Evolutionary conservation across 1,284 basidiomycete species (phyloP), one percentile per base, ranked within the genome.

Genomic region (Leccinum solheimii): DNA sequence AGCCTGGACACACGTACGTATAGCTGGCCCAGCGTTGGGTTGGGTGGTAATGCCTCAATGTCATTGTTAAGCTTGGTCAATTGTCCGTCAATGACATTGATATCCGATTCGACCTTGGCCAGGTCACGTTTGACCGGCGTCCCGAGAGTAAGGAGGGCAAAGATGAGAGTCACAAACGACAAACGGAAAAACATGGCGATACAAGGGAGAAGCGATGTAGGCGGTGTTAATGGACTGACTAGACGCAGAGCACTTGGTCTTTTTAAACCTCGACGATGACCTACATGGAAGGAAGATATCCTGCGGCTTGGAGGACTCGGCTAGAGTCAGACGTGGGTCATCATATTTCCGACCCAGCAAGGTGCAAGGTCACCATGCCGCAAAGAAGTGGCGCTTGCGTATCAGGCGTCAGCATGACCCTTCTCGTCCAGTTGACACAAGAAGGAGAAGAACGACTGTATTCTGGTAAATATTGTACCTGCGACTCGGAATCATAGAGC

Each of bases 141-240:
- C 13, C 57, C 67, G 49, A 70, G 27, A n/a, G 55, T 45, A 21
- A 27, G 50, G 51, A 65, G n/a, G 3, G 59, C 66, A 49, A 65
- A 14, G 38, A 59, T 2, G 48, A 67, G 58, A 3, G 43, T 48
- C 30, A 65, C 50, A 16, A 62, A 58, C 9, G 55, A 65, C 7
- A 50, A 45, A 43, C 23, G 61, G 14, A 67, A 30, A 49, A 57
- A 40, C 66, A 67, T 67, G 43, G 53, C 11, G 27, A 2, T 51
- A 19, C 34, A 23, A 52, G 30, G 8, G 45, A 50, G 38, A 27
- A n/a, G 6, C 5, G 13, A 21, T 11, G 30, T 32, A 5, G 30
- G 34, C 2, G 21, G 14, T 13, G 7, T n/a, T n/a, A 3, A 26
- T 55, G 32, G 40, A 14, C 19, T 19, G 3, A n/a, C 23, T 10